Percentiles rank a stretch among this genome's conserved stretches.
These are phyloP conservation scores for Rubia tinctorum DNA, from an alignment of 305 asterid species.

Conservation along the genomic window DNA sequence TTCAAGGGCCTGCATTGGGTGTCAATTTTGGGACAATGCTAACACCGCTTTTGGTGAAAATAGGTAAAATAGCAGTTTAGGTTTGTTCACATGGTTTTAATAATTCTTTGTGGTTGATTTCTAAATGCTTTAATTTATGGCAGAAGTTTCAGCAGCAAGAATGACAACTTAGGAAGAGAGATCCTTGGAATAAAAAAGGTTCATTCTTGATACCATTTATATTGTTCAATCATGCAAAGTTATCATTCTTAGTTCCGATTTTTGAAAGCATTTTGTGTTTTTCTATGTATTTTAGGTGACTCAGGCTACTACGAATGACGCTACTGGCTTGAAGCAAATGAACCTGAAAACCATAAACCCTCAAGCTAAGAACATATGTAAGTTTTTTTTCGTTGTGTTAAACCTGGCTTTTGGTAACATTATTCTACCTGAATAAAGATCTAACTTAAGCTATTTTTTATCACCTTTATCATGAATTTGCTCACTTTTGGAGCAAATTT, in stretches of 20 bases:
- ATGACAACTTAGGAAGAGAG: conserved; percentile 35
- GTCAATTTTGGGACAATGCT: conserved; percentile 78
- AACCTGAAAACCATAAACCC: conserved; percentile 86
- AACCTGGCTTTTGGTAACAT: not conserved
- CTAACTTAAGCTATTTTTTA: conserved; percentile 11
- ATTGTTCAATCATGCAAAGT: too few relatives aligned
- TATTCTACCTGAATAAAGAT: not conserved
- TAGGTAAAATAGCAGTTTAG: conserved; percentile 40
- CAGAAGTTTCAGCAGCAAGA: conserved; percentile 41
- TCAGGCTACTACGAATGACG: conserved; percentile 20
- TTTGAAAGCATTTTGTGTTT: too few relatives aligned
- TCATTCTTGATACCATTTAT: too few relatives aligned
- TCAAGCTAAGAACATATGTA: conserved; percentile 92
- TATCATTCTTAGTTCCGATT: not conserved
- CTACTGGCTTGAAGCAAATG: conserved; percentile 45
- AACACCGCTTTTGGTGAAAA: conserved; percentile 48
- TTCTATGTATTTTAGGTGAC: conserved; percentile 32
- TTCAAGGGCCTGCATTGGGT: too few relatives aligned
- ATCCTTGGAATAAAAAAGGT: too few relatives aligned
- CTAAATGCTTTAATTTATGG: conserved; percentile 21
- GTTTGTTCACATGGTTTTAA: conserved; percentile 5
- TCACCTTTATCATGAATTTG: too few relatives aligned
- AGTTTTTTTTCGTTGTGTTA: conserved; percentile 20
- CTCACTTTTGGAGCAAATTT: too few relatives aligned
- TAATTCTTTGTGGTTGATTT: not conserved